Base-by-base conservation (phyloP, 1,139 yeast genomes). In the Komagataea norvegica region DNA sequence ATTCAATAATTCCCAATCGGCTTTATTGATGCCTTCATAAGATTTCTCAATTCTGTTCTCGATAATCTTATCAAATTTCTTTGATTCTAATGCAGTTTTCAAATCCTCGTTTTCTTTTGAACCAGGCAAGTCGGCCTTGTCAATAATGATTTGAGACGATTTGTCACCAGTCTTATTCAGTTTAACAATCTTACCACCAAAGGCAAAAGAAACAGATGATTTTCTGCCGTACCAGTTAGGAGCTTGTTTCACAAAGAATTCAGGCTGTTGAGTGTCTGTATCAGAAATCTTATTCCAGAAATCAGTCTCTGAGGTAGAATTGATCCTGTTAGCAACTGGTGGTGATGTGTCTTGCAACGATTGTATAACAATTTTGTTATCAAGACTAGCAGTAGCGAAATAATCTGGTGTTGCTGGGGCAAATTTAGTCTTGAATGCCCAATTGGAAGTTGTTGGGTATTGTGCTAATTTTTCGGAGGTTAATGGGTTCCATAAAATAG, bases 331-430 rank as follows among this genome's bases (percentile, higher is more conserved):
- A 6, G 70, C 57, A 8, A 67, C 69, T 15, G 79, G 77, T 9
- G 79, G 77, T 18, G 77, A 69, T 20, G 60, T 51, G 56, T 88
- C 96, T 63, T 93, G 99, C 45, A 93, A 67, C 25, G 96, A 75
- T 62, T 89, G 96, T 30, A 91, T 70, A 36, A 77, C 65, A 42
- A 93, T 72, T 59, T 85, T 87, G 41, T 95, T 94, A 60, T 89
- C 97, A 52, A 85, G 86, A 11, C 96, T 85, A 18, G 97, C 93
- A 41, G 89, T 76, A 7, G 97, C 98, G 67, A 93, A 84, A 41
- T 87, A 64, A 45, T 89, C 96, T 5, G 99, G 98, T 19, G 86
- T 77, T 20, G 69, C 62, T 31, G 95, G 95, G 42, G 95, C 94
- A 67, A 89, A 91, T 52, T 75, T 73, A 13, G 95, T 76, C 60